Percentiles rank a stretch among this genome's conserved stretches.
Evolutionary conservation across 495 filamentous ascomycete species (phyloP).

Genomic region (Tuber brumale): DNA sequence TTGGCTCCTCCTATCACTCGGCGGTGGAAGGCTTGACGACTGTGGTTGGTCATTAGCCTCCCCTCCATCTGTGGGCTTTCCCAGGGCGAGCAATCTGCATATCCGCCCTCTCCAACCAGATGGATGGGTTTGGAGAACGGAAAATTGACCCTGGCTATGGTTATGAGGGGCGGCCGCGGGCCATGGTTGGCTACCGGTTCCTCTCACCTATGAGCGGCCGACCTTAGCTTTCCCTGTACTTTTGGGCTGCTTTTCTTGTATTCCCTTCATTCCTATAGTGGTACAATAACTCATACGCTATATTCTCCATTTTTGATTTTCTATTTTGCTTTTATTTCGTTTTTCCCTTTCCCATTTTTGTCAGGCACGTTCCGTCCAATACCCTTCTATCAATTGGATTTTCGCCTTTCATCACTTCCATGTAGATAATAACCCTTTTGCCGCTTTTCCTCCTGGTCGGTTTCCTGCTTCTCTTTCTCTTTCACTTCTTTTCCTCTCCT

Average conservation of each 20-base stretch:
- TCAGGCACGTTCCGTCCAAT: background rate
- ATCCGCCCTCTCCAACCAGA: conserved; percentile 33
- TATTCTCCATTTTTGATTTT: conserved; percentile 5
- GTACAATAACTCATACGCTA: background rate
- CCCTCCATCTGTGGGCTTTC: conserved; percentile 30
- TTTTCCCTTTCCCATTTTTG: background rate
- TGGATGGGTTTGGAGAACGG: conserved; percentile 27
- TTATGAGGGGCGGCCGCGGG: background rate
- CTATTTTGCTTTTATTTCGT: conserved; percentile 20
- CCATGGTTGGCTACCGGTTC: background rate
- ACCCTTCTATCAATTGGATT: background rate
- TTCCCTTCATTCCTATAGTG: background rate
- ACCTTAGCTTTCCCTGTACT: background rate
- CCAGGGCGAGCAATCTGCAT: conserved; percentile 26
- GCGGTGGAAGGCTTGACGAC: background rate
- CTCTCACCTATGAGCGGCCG: conserved; percentile 3
- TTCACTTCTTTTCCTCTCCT: conserved; percentile 27
- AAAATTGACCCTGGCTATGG: conserved; percentile 26
- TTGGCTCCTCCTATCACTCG: conserved; percentile 3
- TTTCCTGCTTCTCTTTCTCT: conserved; percentile 22
- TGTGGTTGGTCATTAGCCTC: conserved; percentile 31
- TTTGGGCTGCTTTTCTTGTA: conserved; percentile 3
- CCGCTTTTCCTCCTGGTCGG: conserved; percentile 18
- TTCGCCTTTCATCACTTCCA: conserved; percentile 5
- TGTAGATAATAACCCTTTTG: conserved; percentile 36